Evolutionary conservation across 2,329 filamentous ascomycete species (phyloP), one percentile per base, ranked within the genome.

Genomic region (Monilinia aucupariae): DNA sequence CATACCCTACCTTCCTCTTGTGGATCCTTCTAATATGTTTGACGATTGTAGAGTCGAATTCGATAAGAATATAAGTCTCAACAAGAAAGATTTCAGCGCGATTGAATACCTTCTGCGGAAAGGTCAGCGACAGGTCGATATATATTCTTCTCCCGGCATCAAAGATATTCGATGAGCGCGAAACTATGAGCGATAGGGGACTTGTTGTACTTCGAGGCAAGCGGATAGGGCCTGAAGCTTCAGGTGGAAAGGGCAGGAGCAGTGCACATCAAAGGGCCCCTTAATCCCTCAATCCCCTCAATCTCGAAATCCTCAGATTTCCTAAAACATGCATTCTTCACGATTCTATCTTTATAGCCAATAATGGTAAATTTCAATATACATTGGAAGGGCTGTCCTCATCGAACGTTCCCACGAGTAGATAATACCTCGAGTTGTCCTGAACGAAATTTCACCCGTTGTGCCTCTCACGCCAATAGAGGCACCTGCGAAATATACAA

Each of bases 101-200:
- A 84, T 91, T 63, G 88, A 91, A 72, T 89, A 86, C 73, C 75
- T 90, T 47, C 69, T 91, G 48, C 79, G 88, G 48, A 87, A 85
- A 74, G 88, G 88, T 8, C 78, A 81, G 37, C 78, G 85, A 64
- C 87, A 90, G 71, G 75, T 90, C 47, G 86, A 89, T 69, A 83
- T 83, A 62, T 90, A 89, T 74, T 80, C 82, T 30, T 81, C 83
- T 25, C 81, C 84, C 17, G 85, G 83, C 1, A 87, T 89, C 54
- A 84, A 80, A 67, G 85, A 88, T 72, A 85, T 89, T 49, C 64
- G 66, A 67, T 73, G 65, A 72, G 39, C 2, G 27, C 2, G 25
- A 32, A 45, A 52, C 7, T 3, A 17, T 17, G 30, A 22, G 7
- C 2, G 7, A 45, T 47, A 20, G 2, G 17, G 25, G 47, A n/a